Evolutionary conservation across 2,329 filamentous ascomycete species (phyloP).

Genomic region (Graphilbum sp.): DNA sequence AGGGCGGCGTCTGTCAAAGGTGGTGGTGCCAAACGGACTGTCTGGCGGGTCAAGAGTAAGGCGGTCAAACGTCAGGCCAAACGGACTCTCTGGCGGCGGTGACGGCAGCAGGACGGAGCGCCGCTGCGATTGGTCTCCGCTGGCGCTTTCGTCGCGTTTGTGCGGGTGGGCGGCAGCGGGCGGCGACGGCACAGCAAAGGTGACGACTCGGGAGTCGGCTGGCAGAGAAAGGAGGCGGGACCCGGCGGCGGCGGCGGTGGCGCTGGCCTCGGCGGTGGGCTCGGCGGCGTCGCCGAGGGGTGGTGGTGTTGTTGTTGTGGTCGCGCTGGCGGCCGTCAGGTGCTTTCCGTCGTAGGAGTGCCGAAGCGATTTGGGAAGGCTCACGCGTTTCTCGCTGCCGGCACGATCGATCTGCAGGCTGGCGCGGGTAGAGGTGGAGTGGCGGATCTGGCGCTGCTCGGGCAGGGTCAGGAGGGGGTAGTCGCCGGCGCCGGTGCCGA

Average conservation of each 20-base stretch:
- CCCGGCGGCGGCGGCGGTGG: too few relatives aligned
- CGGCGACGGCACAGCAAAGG: too few relatives aligned
- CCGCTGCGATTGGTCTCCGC: too few relatives aligned
- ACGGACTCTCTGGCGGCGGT: constrained; percentile 10
- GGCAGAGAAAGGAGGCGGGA: too few relatives aligned
- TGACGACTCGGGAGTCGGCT: too few relatives aligned
- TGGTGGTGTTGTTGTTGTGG: constrained; percentile 1
- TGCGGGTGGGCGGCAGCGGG: too few relatives aligned
- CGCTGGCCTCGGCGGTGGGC: too few relatives aligned
- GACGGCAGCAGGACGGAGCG: constrained; percentile 6
- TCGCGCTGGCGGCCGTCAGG: not conserved
- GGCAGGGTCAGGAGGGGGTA: constrained; percentile 34
- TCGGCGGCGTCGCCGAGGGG: not conserved
- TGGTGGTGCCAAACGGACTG: too few relatives aligned
- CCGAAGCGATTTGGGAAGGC: constrained; percentile 35
- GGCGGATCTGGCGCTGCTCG: constrained; percentile 30
- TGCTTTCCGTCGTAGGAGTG: constrained; percentile 36
- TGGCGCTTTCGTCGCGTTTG: too few relatives aligned
- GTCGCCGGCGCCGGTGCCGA: constrained; percentile 25
- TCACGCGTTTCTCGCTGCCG: constrained; percentile 31
- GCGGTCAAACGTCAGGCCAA: too few relatives aligned
- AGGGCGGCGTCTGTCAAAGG: constrained; percentile 7
- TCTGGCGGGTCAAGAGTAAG: too few relatives aligned
- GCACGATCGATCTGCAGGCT: constrained; percentile 34
- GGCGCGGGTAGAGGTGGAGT: constrained; percentile 25